phyloP scores from a whole-genome alignment of 805 yeast genomes.

The Sugiyamaella floridensis region DNA sequence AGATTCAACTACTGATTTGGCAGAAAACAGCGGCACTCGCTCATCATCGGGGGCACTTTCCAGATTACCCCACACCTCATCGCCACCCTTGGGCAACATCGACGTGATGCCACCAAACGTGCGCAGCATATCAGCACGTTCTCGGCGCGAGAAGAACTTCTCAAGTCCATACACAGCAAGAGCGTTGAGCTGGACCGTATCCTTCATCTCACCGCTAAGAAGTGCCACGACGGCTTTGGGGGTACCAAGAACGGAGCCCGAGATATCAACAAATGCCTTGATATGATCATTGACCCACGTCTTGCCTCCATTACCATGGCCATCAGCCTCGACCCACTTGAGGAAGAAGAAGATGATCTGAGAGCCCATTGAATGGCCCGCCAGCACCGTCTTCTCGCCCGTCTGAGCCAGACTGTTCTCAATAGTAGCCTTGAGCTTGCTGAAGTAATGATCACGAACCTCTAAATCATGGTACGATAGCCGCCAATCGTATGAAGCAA shows the following conservation, averaged over 20 bases:
- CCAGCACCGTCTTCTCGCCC: constrained; percentile 64
- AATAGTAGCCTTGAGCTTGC: constrained; percentile 64
- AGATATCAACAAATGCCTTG: constrained; percentile 74
- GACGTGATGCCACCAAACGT: constrained; percentile 92
- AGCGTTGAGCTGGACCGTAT: constrained; percentile 88
- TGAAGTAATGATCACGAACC: constrained; percentile 76
- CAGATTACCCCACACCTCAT: constrained; percentile 76
- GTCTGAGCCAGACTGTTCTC: constrained; percentile 50
- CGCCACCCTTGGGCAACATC: constrained; percentile 96
- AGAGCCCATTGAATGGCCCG: constrained; percentile 96
- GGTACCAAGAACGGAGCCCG: constrained; percentile 88
- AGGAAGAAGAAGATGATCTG: constrained; percentile 82
- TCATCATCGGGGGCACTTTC: constrained; percentile 65
- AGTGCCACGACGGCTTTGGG: constrained; percentile 91
- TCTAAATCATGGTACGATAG: constrained; percentile 84
- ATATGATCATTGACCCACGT: constrained; percentile 82
- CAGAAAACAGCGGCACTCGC: constrained; percentile 22
- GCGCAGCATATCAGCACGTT: constrained; percentile 76
- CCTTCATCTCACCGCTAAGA: constrained; percentile 97
- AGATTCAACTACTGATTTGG: background rate
- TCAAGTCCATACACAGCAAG: constrained; percentile 92
- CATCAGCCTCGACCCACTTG: constrained; percentile 95
- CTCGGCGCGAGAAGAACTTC: constrained; percentile 83
- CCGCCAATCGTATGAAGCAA: constrained; percentile 97
- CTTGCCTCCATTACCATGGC: constrained; percentile 86